A percentile compares a stretch with the other conserved stretches of the same genome.
These are phyloP conservation scores for Pseudozyma thailandica DNA, from an alignment of 1,284 basidiomycete genomes.

Conservation along the genomic window DNA sequence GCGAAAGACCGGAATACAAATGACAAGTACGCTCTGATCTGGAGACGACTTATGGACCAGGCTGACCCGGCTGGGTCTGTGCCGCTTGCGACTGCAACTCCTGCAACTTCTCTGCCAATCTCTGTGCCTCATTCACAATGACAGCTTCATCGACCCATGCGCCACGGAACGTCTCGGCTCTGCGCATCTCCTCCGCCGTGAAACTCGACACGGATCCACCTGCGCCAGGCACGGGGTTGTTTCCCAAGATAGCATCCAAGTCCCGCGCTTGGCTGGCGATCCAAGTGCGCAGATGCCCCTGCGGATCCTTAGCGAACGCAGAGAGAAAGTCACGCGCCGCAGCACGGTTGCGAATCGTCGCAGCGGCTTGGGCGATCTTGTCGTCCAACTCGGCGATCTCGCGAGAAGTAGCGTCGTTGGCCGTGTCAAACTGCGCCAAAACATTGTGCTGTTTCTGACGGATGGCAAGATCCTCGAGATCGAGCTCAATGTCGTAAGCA, in stretches of 20 bases:
- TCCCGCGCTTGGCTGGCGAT: conserved; percentile 89
- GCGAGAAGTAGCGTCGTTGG: conserved; percentile 72
- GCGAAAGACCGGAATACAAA: too few relatives aligned
- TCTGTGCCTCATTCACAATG: conserved; percentile 62
- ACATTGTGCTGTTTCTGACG: conserved; percentile 81
- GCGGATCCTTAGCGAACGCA: conserved; percentile 82
- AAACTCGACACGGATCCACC: conserved; percentile 71
- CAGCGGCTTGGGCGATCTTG: conserved; percentile 71
- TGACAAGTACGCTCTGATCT: background rate
- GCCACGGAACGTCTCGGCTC: conserved; percentile 87
- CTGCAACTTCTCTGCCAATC: conserved; percentile 60
- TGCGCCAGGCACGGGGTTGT: conserved; percentile 75
- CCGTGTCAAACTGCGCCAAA: conserved; percentile 78
- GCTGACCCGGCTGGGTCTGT: conserved; percentile 17
- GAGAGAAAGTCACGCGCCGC: conserved; percentile 87
- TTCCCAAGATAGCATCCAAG: conserved; percentile 79
- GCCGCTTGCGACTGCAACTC: conserved; percentile 47
- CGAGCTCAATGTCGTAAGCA: conserved; percentile 89
- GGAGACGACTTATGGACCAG: conserved; percentile 5
- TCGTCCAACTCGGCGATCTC: conserved; percentile 84
- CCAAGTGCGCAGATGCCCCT: conserved; percentile 87
- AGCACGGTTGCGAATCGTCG: conserved; percentile 82
- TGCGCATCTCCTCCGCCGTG: conserved; percentile 83
- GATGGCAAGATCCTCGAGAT: conserved; percentile 81
- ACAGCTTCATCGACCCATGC: conserved; percentile 76